A percentile compares a stretch with the other conserved stretches of the same genome.
Conservation (phyloP, 257 asterid genomes). For the Penstemon newberryi region DNA sequence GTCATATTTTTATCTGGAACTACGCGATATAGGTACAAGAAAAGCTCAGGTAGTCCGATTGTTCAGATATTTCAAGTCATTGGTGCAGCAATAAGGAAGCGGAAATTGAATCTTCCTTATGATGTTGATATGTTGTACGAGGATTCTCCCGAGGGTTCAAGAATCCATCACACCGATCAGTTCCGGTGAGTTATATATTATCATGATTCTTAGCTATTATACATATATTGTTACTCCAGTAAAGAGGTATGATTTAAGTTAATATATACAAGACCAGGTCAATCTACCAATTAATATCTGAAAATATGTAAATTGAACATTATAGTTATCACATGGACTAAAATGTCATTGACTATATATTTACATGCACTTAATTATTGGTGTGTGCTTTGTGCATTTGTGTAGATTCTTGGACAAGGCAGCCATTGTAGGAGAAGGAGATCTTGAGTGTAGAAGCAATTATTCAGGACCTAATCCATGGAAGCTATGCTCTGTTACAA, state of each 20-base stretch:
- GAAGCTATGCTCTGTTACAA: conserved; percentile 79
- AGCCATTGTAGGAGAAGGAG: conserved; percentile 69
- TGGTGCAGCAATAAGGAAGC: conserved; percentile 58
- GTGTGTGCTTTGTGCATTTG: neutral
- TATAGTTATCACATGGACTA: too few relatives aligned
- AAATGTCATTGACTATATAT: too few relatives aligned
- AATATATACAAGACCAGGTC: too few relatives aligned
- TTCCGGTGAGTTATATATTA: conserved; percentile 42
- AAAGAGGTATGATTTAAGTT: too few relatives aligned
- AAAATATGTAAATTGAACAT: too few relatives aligned
- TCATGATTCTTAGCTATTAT: too few relatives aligned
- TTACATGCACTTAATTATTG: too few relatives aligned
- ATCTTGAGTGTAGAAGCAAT: conserved; percentile 29
- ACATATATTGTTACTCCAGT: too few relatives aligned
- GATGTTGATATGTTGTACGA: conserved; percentile 57
- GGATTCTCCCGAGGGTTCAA: conserved; percentile 50
- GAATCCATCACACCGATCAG: conserved; percentile 69
- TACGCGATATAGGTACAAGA: conserved; percentile 68
- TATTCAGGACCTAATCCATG: conserved; percentile 66
- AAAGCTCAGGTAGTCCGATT: conserved; percentile 67
- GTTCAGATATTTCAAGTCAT: conserved; percentile 78
- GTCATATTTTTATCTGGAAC: conserved; percentile 63
- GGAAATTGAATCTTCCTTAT: conserved; percentile 53
- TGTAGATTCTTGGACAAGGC: conserved; percentile 81
- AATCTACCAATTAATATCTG: too few relatives aligned